Conservation (phyloP, 1,284 basidiomycete species). For the Uromyces viciae-fabae region DNA sequence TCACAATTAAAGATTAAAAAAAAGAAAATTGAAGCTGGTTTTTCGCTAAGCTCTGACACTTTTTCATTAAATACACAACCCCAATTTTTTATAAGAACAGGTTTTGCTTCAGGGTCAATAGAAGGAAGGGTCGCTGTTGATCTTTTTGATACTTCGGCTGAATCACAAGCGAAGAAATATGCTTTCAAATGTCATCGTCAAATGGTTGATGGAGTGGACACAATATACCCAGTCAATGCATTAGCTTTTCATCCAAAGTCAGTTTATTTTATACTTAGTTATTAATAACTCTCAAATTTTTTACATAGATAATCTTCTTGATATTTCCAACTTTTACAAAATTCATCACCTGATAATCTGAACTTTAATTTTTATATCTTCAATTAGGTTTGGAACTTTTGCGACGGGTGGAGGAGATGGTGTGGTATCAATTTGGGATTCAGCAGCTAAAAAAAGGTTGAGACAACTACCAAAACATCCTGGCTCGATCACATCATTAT, state of each 20-base stretch:
- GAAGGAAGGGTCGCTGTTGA: slow-evolving; percentile 96
- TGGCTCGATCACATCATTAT: slow-evolving; percentile 65
- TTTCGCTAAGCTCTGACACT: no score
- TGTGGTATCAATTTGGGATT: slow-evolving; percentile 91
- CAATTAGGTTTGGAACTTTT: slow-evolving; percentile 78
- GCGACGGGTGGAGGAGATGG: slow-evolving; percentile 89
- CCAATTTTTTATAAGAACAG: slow-evolving; percentile 57
- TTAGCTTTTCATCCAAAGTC: slow-evolving; percentile 87
- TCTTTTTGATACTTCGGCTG: slow-evolving; percentile 79
- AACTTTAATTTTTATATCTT: neutral
- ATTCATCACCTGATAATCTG: neutral
- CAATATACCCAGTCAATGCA: slow-evolving; percentile 95
- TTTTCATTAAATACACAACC: no score
- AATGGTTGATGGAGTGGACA: slow-evolving; percentile 83
- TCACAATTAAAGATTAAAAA: neutral
- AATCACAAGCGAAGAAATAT: slow-evolving; percentile 80
- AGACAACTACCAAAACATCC: slow-evolving; percentile 79
- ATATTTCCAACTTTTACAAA: neutral
- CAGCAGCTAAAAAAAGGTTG: slow-evolving; percentile 89
- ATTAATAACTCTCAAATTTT: neutral
- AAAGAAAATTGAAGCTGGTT: no score
- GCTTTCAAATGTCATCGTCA: slow-evolving; percentile 97
- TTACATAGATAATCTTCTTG: slow-evolving; percentile 1
- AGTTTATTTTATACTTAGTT: slow-evolving; percentile 51
- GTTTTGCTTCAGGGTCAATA: slow-evolving; percentile 87